Evolutionary conservation across 2,329 filamentous ascomycete species (phyloP), one percentile per base, ranked within the genome.

Genomic region (Didymella lethalis): DNA sequence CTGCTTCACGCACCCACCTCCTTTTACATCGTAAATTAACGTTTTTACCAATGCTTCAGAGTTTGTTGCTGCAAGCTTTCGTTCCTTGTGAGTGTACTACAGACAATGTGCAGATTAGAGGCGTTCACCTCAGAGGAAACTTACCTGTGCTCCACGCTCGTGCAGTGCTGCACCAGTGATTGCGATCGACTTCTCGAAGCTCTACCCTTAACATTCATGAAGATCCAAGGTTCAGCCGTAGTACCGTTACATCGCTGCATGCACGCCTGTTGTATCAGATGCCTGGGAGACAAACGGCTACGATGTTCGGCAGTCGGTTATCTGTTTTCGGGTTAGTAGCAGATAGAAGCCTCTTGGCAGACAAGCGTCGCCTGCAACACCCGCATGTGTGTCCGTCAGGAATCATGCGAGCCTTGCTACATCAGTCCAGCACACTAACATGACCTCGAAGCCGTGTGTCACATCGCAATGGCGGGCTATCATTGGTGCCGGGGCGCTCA

Each of bases 271-370:
- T 34, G 20, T 25, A 25, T 58, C 36, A 38, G 32, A 46, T 50
- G 45, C 49, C 44, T 48, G 49, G 34, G 28, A 23, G 31, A 32
- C 7, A 5, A 18, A 32, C 43, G 54, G 48, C 56, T 59, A 18
- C 45, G 36, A 20, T 28, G 11, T 50, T 59, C 50, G 56, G 56
- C 56, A 23, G 11, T 54, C 56, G 45, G 56, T 31, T 49, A 28
- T 29, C 40, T 31, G 2, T 14, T 41, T 54, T 29, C 7, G 7
- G 7, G 23, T 40, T 59, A 58, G 38, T 16, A 26, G 29, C 45
- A 40, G 38, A 12, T 34, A 25, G 23, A 25, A 43, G 38, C 20
- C n/a, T 7, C 44, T 58, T 50, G 38, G 55, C 49, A 31, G 32
- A 34, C 18, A 46, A 53, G 41, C 48, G 36, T 44, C 48, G 48